phyloP scores from a whole-genome alignment of 2,329 filamentous ascomycete genomes.

The Pyrenochaeta sp. region DNA sequence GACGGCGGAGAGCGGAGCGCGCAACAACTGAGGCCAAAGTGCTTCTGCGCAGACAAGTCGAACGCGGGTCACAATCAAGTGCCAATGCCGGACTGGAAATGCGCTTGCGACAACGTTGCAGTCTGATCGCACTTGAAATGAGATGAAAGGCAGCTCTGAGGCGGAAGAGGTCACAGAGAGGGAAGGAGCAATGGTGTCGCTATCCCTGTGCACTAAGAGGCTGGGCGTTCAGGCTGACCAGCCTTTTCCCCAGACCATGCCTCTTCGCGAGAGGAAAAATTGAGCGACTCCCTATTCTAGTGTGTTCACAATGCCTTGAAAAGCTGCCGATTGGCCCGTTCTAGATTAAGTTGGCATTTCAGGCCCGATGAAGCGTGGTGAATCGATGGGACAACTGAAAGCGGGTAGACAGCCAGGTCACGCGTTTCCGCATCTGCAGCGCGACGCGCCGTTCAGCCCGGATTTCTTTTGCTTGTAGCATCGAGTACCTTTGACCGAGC shows the following conservation, averaged over 20 bases:
- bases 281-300: slow-evolving; percentile 8
- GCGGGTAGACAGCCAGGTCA: slow-evolving; percentile 7
- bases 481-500: too few species aligned
- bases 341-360: slow-evolving; percentile 10
- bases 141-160: slow-evolving; percentile 19
- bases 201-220: slow-evolving; percentile 22
- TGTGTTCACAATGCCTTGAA: slow-evolving; percentile 2
- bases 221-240: slow-evolving; percentile 8
- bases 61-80: slow-evolving; percentile 11
- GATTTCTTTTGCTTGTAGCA: background rate
- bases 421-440: slow-evolving; percentile 9
- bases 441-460: slow-evolving; percentile 6
- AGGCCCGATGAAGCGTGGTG: slow-evolving; percentile 13
- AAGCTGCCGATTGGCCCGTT: slow-evolving; percentile 19
- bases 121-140: slow-evolving; percentile 7
- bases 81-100: slow-evolving; percentile 5
- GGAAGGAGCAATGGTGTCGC: slow-evolving; percentile 14
- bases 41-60: slow-evolving; percentile 13
- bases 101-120: slow-evolving; percentile 11
- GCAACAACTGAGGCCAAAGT: slow-evolving; percentile 17
- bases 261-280: slow-evolving; percentile 10
- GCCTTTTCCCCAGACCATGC: slow-evolving; percentile 14
- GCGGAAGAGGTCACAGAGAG: slow-evolving; percentile 17
- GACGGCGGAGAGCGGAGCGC: slow-evolving; percentile 24
- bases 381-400: slow-evolving; percentile 5